Conservation (phyloP, 495 filamentous ascomycete species). For the Xylaria grammica region DNA sequence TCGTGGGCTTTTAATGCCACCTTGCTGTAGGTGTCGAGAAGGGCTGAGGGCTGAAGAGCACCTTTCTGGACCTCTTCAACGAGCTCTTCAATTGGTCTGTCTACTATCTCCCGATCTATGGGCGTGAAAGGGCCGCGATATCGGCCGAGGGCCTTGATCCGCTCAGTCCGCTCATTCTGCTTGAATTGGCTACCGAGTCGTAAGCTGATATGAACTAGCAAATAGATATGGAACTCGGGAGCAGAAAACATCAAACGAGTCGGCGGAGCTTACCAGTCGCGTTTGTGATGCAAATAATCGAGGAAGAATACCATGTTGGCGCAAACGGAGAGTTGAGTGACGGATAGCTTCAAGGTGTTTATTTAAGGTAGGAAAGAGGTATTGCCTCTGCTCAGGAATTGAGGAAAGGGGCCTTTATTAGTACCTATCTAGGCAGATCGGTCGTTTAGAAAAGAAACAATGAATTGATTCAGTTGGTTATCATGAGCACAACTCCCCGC, state of each 20-base stretch:
- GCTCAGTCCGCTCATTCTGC: conserved; percentile 70
- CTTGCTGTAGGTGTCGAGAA: conserved; percentile 90
- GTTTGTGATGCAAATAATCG: conserved; percentile 65
- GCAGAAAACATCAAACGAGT: not conserved
- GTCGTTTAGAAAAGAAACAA: not conserved
- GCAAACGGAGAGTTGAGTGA: not conserved
- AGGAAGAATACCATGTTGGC: conserved; percentile 55
- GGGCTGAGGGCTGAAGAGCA: conserved; percentile 67
- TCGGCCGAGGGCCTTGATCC: conserved; percentile 66
- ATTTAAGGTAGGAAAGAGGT: not conserved
- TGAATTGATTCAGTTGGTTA: not conserved
- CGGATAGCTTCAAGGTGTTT: not conserved
- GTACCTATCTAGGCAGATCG: not conserved
- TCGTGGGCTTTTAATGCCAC: conserved; percentile 82
- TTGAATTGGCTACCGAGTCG: conserved; percentile 69
- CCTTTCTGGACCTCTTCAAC: conserved; percentile 77
- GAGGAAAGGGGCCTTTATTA: no score
- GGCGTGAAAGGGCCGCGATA: conserved; percentile 70
- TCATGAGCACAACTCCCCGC: conserved; percentile 1
- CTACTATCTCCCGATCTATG: conserved; percentile 67
- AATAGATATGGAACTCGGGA: not conserved
- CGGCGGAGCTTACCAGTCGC: conserved; percentile 57
- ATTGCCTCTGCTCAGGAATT: no score
- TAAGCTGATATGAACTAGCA: conserved; percentile 7
- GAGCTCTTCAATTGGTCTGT: conserved; percentile 75